phyloP scores from a whole-genome alignment of 257 asterid genomes.

The Mentha longifolia region DNA sequence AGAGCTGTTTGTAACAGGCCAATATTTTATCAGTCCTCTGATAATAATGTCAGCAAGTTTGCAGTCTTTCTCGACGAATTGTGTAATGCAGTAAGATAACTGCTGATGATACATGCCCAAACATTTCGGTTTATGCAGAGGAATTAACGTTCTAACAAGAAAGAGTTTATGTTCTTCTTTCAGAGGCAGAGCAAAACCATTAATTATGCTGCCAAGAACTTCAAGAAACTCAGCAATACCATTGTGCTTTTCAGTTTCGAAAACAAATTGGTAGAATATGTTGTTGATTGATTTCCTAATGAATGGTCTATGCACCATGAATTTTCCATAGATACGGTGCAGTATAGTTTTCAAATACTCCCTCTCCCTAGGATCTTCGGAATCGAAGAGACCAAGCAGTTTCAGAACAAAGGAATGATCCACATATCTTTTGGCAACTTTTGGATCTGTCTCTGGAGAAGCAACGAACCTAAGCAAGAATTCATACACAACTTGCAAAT shows the following conservation, averaged over 20 bases:
- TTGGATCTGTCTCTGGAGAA: constrained; percentile 82
- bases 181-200: constrained; percentile 86
- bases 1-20: constrained; percentile 86
- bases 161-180: constrained; percentile 88
- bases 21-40: constrained; percentile 74
- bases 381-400: constrained; percentile 78
- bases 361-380: constrained; percentile 90
- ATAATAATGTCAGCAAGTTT: constrained; percentile 78
- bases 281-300: constrained; percentile 80
- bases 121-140: constrained; percentile 79
- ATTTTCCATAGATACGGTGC: constrained; percentile 83
- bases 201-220: constrained; percentile 79
- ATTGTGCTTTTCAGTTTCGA: constrained; percentile 79
- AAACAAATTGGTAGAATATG: constrained; percentile 68
- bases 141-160: constrained; percentile 70
- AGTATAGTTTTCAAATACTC: constrained; percentile 80
- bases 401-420: constrained; percentile 79
- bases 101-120: constrained; percentile 86
- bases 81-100: constrained; percentile 70
- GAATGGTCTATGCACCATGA: constrained; percentile 86
- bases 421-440: constrained; percentile 65
- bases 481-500: constrained; percentile 84
- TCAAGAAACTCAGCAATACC: constrained; percentile 83
- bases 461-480: constrained; percentile 72
- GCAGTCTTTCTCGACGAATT: constrained; percentile 81